Percentiles rank a stretch among this genome's conserved stretches.
phyloP scores from a whole-genome alignment of 495 filamentous ascomycete genomes.

The Neurospora hispaniola region DNA sequence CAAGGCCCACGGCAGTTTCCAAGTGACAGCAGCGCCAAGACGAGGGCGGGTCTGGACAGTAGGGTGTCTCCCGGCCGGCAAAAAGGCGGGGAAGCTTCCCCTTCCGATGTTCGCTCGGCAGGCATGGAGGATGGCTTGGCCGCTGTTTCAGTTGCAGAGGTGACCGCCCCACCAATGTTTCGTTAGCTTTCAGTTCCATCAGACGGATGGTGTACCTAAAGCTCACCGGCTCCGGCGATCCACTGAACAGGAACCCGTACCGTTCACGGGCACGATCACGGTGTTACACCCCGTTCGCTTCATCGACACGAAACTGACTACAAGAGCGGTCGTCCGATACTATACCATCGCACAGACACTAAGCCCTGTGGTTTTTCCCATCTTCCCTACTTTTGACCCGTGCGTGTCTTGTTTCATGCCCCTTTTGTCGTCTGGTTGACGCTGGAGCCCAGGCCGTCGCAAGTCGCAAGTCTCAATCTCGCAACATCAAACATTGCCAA shows the following conservation, averaged over 20 bases:
- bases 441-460: conserved; percentile 11
- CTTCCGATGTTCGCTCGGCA: not conserved
- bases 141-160: not conserved
- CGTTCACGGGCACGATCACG: not conserved
- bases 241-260: not conserved
- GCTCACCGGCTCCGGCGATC: not conserved
- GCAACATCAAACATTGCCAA: not conserved
- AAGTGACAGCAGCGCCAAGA: not conserved
- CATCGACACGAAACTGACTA: not conserved
- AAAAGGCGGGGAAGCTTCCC: not conserved
- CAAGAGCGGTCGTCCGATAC: not conserved
- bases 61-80: not conserved
- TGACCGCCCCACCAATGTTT: not conserved
- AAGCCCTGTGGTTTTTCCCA: not conserved
- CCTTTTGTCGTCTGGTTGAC: not conserved
- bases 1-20: not conserved
- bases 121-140: not conserved
- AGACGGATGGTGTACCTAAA: not conserved
- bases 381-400: not conserved
- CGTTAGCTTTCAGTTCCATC: not conserved
- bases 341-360: not conserved
- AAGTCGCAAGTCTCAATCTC: conserved; percentile 13
- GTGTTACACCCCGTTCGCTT: not conserved
- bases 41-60: not conserved
- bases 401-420: not conserved